Evolutionary conservation across 2,329 filamentous ascomycete species (phyloP).

Genomic region (Akanthomyces dipterigenus): DNA sequence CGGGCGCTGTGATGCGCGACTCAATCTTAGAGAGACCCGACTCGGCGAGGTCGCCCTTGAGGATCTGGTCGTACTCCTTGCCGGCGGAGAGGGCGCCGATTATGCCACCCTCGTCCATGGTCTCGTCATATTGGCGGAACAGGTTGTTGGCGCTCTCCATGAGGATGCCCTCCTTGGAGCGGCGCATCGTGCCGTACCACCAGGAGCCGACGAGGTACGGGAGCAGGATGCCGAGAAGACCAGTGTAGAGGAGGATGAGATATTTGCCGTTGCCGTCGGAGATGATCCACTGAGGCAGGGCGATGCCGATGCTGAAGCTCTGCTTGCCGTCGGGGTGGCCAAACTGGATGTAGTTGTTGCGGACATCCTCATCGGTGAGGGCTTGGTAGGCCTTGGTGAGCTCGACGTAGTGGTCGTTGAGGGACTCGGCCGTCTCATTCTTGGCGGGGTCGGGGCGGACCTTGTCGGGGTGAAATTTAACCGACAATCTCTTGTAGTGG

Average conservation of each 20-base stretch:
- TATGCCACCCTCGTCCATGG: constrained; percentile 72
- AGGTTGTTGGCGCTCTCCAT: constrained; percentile 91
- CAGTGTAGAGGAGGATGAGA: constrained; percentile 81
- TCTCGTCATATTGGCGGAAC: constrained; percentile 87
- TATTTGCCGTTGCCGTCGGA: constrained; percentile 94
- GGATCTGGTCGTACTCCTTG: constrained; percentile 71
- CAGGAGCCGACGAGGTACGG: constrained; percentile 92
- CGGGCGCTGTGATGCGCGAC: constrained; percentile 63
- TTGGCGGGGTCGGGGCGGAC: constrained; percentile 72
- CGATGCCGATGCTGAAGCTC: constrained; percentile 95
- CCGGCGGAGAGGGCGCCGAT: constrained; percentile 76
- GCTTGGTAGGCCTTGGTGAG: constrained; percentile 97
- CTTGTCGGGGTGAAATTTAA: constrained; percentile 92
- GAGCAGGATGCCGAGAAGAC: constrained; percentile 79
- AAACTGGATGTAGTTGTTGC: constrained; percentile 94
- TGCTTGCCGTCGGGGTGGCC: constrained; percentile 98
- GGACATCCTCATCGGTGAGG: constrained; percentile 91
- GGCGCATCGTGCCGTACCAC: constrained; percentile 96
- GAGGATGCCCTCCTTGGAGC: constrained; percentile 88
- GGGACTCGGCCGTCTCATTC: constrained; percentile 78
- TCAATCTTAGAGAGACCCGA: constrained; percentile 77
- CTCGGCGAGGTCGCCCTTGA: constrained; percentile 74
- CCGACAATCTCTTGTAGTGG: constrained; percentile 79
- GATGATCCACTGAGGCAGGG: constrained; percentile 85
- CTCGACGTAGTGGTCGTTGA: constrained; percentile 89